Conservation (phyloP, 306 rosid species). For the Malus fusca region DNA sequence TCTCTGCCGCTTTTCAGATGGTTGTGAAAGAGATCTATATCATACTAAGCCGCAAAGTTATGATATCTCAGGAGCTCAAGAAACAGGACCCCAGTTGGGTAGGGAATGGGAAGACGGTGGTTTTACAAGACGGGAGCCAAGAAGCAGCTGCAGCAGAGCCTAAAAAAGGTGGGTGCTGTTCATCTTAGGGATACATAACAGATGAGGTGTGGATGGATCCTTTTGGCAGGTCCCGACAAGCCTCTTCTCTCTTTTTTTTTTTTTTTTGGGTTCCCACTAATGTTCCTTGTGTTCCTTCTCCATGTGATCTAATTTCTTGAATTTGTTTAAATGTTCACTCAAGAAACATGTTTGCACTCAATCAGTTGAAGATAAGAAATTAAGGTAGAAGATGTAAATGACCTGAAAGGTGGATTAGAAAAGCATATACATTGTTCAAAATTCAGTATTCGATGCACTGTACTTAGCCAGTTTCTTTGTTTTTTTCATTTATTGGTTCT, state of each 20-base stretch:
- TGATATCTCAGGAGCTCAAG: slow-evolving; percentile 80
- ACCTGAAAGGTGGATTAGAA: slow-evolving; percentile 19
- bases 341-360: slow-evolving; percentile 12
- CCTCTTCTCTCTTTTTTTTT: neutral
- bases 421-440: slow-evolving; percentile 22
- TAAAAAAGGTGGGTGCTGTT: slow-evolving; percentile 70
- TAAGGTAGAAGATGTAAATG: slow-evolving; percentile 39
- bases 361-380: slow-evolving; percentile 19
- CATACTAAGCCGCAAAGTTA: slow-evolving; percentile 89
- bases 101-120: slow-evolving; percentile 74
- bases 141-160: slow-evolving; percentile 38
- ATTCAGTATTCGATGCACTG: neutral
- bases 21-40: slow-evolving; percentile 88
- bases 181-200: slow-evolving; percentile 27
- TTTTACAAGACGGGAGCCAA: slow-evolving; percentile 45
- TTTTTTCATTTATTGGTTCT: neutral
- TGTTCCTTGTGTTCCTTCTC: slow-evolving; percentile 19
- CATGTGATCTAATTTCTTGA: slow-evolving; percentile 22
- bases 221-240: slow-evolving; percentile 18
- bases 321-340: slow-evolving; percentile 17
- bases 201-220: slow-evolving; percentile 2
- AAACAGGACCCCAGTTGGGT: slow-evolving; percentile 44
- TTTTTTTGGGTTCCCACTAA: neutral
- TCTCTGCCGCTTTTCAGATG: slow-evolving; percentile 78
- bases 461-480: neutral